These are phyloP conservation scores for Aplosporella prunicola DNA, from an alignment of 2,329 filamentous ascomycete genomes.

Conservation along the genomic window DNA sequence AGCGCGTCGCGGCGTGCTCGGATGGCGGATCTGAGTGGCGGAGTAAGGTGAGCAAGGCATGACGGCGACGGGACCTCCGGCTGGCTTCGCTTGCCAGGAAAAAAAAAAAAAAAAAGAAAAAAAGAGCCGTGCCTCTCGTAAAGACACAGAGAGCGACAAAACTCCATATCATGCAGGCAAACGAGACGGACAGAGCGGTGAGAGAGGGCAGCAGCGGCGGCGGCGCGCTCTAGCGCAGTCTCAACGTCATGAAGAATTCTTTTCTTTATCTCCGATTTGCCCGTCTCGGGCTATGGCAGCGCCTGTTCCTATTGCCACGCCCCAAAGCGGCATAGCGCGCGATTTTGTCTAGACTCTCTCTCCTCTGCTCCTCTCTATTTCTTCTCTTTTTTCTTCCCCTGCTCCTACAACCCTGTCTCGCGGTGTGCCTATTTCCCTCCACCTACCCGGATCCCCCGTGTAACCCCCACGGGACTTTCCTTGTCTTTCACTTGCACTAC, in stretches of 20 bases:
- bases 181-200: constrained; percentile 7
- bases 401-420: neutral
- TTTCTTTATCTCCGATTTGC: constrained; percentile 7
- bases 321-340: constrained; percentile 1
- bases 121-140: too few relatives aligned
- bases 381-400: neutral
- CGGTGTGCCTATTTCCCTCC: too few relatives aligned
- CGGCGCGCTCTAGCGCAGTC: neutral
- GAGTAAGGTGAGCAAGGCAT: too few relatives aligned
- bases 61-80: too few relatives aligned
- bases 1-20: too few relatives aligned
- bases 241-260: constrained; percentile 1
- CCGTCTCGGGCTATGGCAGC: constrained; percentile 1
- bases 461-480: neutral
- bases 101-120: too few relatives aligned
- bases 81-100: too few relatives aligned
- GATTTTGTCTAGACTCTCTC: constrained; percentile 1
- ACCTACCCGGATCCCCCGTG: too few relatives aligned
- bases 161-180: too few relatives aligned
- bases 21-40: too few relatives aligned
- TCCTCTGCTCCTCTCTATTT: neutral
- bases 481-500: neutral
- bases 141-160: too few relatives aligned
- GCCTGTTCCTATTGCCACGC: constrained; percentile 1
- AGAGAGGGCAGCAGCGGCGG: neutral